Evolutionary conservation across 306 rosid genomes (phyloP).

Genomic region (Echinosophora koreensis): DNA sequence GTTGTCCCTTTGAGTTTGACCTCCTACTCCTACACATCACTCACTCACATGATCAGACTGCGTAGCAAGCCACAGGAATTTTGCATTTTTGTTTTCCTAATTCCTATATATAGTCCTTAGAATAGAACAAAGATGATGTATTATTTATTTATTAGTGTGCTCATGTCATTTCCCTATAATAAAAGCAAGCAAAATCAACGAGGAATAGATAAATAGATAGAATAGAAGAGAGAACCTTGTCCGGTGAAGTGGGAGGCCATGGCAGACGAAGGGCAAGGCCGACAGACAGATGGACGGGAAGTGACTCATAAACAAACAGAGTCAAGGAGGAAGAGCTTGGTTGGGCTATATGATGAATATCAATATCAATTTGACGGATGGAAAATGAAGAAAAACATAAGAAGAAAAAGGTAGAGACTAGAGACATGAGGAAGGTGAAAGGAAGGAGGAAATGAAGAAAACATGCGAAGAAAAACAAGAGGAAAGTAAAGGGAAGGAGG

Average conservation of each 20-base stretch:
- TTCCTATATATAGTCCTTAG: too few species aligned
- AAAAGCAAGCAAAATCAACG: background rate
- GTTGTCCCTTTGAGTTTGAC: constrained; percentile 56
- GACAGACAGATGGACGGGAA: background rate
- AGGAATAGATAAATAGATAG: background rate
- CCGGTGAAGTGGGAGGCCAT: background rate
- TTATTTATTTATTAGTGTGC: background rate
- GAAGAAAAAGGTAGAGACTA: background rate
- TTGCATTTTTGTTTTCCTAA: background rate
- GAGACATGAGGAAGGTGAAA: background rate
- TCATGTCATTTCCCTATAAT: too few species aligned
- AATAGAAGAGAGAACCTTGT: background rate
- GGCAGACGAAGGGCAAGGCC: background rate
- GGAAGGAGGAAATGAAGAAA: background rate
- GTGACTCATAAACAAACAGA: background rate
- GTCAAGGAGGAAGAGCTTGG: too few species aligned
- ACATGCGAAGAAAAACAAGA: background rate
- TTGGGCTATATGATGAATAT: too few species aligned
- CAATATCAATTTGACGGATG: too few species aligned
- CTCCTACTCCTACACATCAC: constrained; percentile 44
- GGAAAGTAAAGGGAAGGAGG: background rate
- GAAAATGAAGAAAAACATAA: background rate
- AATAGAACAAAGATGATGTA: background rate
- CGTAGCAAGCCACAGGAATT: background rate
- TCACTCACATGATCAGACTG: too few species aligned